These are phyloP conservation scores for Parietaria judaica DNA, from an alignment of 306 rosid species.

Conservation along the genomic window DNA sequence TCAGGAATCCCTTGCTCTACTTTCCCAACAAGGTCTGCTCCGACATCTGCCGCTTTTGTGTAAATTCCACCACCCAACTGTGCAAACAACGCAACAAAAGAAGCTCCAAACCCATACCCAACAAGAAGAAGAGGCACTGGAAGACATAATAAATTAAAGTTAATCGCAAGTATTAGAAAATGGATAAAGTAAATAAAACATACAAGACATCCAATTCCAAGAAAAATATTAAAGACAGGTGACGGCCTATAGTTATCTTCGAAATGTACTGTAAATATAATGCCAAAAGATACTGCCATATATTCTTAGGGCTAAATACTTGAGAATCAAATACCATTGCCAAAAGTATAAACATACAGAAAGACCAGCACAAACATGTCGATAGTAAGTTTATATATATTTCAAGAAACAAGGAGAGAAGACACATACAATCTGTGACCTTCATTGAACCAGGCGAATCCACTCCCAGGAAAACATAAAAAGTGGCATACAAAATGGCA, in stretches of 20 bases:
- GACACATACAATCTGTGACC: conserved; percentile 89
- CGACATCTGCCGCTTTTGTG: conserved; percentile 98
- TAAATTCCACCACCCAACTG: conserved; percentile 98
- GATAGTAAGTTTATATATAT: too few species aligned
- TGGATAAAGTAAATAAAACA: background rate
- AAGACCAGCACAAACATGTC: too few species aligned
- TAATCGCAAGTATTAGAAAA: conserved; percentile 15
- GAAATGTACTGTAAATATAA: too few species aligned
- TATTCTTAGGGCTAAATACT: too few species aligned
- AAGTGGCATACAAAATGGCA: conserved; percentile 82
- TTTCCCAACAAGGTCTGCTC: conserved; percentile 99
- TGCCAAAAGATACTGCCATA: too few species aligned
- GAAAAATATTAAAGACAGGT: background rate
- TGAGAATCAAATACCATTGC: too few species aligned
- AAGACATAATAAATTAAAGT: conserved; percentile 16
- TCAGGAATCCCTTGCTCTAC: conserved; percentile 99
- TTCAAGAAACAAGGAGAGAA: conserved; percentile 20
- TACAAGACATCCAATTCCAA: conserved; percentile 1
- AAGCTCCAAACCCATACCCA: conserved; percentile 98
- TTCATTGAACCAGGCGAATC: conserved; percentile 83
- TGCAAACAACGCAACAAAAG: conserved; percentile 95
- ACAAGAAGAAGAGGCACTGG: conserved; percentile 99
- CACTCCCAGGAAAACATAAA: conserved; percentile 93
- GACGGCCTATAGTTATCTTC: too few species aligned
- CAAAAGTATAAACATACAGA: too few species aligned